A percentile compares a stretch with the other conserved stretches of the same genome.
These are phyloP conservation scores for Cyclotella choctawhatcheeana DNA, from an alignment of 108 stramenopile species.

Conservation along the genomic window DNA sequence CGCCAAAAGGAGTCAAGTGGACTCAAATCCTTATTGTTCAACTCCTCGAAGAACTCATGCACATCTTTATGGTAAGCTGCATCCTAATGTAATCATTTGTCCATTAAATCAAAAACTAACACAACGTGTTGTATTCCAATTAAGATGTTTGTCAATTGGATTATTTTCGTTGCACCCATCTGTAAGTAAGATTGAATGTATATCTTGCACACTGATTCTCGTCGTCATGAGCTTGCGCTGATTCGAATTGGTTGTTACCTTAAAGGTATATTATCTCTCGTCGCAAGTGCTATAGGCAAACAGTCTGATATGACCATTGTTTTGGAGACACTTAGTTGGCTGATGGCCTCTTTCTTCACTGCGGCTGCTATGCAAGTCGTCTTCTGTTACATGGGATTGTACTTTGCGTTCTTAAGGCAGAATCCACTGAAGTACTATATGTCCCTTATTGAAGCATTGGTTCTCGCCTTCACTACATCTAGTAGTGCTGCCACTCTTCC, in stretches of 20 bases:
- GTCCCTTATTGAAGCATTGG: slow-evolving; percentile 29
- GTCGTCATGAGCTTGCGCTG: too few species aligned
- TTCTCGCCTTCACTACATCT: slow-evolving; percentile 39
- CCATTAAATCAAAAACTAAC: not conserved
- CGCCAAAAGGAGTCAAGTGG: slow-evolving; percentile 23
- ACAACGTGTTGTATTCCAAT: not conserved
- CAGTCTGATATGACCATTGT: slow-evolving; percentile 22
- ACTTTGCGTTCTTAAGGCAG: not conserved
- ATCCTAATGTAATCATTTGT: not conserved
- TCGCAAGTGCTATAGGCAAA: slow-evolving; percentile 41
- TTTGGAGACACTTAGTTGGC: slow-evolving; percentile 30
- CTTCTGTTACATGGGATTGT: slow-evolving; percentile 27
- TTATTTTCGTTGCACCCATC: slow-evolving; percentile 42
- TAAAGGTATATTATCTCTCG: slow-evolving; percentile 42
- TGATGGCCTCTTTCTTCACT: slow-evolving; percentile 25
- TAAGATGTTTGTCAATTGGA: slow-evolving; percentile 35
- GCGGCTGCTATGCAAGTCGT: slow-evolving; percentile 25
- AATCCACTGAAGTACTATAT: not conserved
- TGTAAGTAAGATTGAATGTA: too few species aligned
- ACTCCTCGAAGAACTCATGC: slow-evolving; percentile 38
- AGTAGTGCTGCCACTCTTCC: slow-evolving; percentile 52
- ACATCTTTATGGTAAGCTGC: slow-evolving; percentile 23
- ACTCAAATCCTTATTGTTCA: slow-evolving; percentile 16
- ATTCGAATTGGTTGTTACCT: too few species aligned
- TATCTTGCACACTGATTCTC: too few species aligned